Conservation (phyloP, 2,329 filamentous ascomycete species). For the Fusarium kyushuense region DNA sequence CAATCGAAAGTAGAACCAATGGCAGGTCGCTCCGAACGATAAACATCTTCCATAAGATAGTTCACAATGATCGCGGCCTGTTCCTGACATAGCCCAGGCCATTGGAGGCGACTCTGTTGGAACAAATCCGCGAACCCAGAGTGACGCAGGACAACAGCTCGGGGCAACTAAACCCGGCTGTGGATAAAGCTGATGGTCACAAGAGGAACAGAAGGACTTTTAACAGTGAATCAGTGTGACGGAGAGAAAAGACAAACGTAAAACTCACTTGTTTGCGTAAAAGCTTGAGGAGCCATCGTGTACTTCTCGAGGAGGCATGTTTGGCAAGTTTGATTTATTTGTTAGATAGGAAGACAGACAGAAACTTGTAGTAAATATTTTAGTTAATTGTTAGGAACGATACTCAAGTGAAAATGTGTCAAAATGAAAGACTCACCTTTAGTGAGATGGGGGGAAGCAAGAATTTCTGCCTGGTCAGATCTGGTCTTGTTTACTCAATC, state of each 20-base stretch:
- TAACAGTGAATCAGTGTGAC: background rate
- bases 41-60: background rate
- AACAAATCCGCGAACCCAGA: background rate
- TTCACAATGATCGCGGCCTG: background rate
- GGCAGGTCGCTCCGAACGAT: background rate
- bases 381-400: background rate
- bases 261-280: background rate
- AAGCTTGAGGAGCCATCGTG: background rate
- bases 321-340: background rate
- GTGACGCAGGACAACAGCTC: background rate
- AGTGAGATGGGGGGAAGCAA: background rate
- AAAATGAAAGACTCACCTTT: background rate
- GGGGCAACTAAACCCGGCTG: background rate
- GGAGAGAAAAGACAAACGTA: background rate
- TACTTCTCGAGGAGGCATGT: background rate
- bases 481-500: background rate
- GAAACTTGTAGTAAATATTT: background rate
- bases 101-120: background rate
- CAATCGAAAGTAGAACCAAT: too few species aligned
- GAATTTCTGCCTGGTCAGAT: background rate
- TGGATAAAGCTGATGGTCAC: background rate
- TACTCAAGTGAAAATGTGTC: background rate
- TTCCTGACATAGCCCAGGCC: background rate
- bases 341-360: background rate
- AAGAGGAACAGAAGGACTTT: background rate